Percentiles rank a stretch among this genome's conserved stretches.
Conservation (phyloP, 176 grass and related monocot genomes). For the Aechmea fasciata region DNA sequence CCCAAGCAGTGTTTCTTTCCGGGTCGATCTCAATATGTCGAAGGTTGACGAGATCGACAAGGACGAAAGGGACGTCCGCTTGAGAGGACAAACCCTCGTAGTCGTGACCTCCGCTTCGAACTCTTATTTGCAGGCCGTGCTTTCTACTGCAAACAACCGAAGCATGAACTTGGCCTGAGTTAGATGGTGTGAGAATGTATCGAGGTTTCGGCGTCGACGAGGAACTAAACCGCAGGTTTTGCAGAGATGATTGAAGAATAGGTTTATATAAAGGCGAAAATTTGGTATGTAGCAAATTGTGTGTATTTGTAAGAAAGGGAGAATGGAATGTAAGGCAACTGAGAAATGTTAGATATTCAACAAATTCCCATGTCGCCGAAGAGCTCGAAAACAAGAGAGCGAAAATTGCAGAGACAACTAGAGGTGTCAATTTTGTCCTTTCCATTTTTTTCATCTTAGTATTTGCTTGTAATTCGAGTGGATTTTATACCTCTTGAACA, state of each 20-base stretch:
- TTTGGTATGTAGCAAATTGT: too few relatives aligned
- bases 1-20: not conserved
- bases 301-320: too few relatives aligned
- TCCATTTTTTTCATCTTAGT: too few relatives aligned
- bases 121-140: not conserved
- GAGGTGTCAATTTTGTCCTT: too few relatives aligned
- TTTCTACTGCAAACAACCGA: not conserved
- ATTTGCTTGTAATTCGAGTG: too few relatives aligned
- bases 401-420: too few relatives aligned
- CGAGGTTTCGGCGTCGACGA: not conserved
- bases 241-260: not conserved
- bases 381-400: too few relatives aligned
- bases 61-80: not conserved
- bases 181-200: not conserved
- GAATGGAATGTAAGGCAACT: not conserved
- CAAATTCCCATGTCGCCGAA: too few relatives aligned
- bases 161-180: not conserved
- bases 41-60: not conserved
- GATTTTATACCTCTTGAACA: too few relatives aligned
- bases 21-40: not conserved
- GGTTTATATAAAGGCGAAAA: too few relatives aligned
- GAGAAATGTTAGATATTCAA: not conserved
- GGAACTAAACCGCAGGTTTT: not conserved
- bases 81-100: not conserved
- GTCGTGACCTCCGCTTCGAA: slow-evolving; percentile 5